Conservation (phyloP, 768 basidiomycete genomes). For the Kwoniella sp. region DNA sequence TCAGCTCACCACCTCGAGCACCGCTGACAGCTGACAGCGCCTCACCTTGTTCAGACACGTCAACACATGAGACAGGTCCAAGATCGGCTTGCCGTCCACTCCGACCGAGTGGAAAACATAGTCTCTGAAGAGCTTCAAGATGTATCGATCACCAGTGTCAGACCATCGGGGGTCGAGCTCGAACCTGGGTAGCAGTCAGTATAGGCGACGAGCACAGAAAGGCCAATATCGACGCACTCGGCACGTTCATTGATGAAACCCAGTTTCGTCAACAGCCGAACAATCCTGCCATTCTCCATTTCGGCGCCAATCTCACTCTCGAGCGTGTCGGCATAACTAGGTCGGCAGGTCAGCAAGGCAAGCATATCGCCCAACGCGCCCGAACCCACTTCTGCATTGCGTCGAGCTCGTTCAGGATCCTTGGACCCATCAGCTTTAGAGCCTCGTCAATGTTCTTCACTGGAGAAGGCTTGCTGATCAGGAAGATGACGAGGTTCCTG, state of each 20-base stretch:
- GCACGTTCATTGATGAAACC: conserved; percentile 99
- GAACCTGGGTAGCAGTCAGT: conserved; percentile 57
- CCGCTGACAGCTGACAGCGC: too few species aligned
- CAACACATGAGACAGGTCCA: conserved; percentile 86
- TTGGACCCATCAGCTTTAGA: conserved; percentile 70
- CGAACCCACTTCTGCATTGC: conserved; percentile 67
- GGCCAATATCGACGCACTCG: conserved; percentile 62
- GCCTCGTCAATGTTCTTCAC: conserved; percentile 73
- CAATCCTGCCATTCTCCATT: conserved; percentile 87
- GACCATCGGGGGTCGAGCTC: conserved; percentile 96
- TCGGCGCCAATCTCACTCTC: conserved; percentile 81
- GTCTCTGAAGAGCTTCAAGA: conserved; percentile 96
- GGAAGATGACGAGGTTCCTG: conserved; percentile 71
- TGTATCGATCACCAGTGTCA: conserved; percentile 95
- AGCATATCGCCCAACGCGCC: too few species aligned
- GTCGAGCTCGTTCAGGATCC: conserved; percentile 73
- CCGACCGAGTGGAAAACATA: conserved; percentile 98
- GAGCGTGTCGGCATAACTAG: conserved; percentile 71
- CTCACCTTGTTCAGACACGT: conserved; percentile 86
- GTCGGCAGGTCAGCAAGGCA: too few species aligned
- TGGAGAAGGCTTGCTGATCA: conserved; percentile 62
- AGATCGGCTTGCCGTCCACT: conserved; percentile 77
- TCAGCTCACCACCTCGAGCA: too few species aligned
- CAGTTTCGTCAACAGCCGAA: conserved; percentile 84
- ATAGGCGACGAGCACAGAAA: neutral